Conservation (phyloP, 805 yeast genomes). For the Kurtzmaniella cleridarum region DNA sequence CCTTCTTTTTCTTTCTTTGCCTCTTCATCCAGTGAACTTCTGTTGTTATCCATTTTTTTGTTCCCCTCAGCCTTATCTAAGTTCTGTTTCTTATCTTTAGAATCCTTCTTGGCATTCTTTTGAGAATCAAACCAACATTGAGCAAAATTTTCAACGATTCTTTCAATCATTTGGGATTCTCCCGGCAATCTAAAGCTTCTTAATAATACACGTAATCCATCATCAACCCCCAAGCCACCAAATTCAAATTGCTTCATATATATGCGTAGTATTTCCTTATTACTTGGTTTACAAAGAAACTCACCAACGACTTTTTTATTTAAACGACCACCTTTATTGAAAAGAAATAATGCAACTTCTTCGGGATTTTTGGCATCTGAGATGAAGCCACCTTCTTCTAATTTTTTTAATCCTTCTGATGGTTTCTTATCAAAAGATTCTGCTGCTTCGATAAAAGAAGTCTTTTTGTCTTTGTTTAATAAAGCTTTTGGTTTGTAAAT, state of each 20-base stretch:
- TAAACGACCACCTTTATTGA: conserved; percentile 71
- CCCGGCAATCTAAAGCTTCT: conserved; percentile 91
- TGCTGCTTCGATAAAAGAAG: conserved; percentile 71
- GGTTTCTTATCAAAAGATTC: conserved; percentile 75
- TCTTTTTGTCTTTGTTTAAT: conserved; percentile 51
- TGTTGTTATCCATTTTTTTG: conserved; percentile 16
- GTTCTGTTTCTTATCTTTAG: background rate
- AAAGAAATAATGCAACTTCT: conserved; percentile 73
- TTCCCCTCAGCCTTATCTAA: conserved; percentile 7
- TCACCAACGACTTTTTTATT: conserved; percentile 89
- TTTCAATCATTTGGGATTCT: conserved; percentile 94
- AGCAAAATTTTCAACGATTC: conserved; percentile 83
- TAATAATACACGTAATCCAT: conserved; percentile 77
- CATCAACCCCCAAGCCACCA: conserved; percentile 78
- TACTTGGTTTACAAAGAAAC: conserved; percentile 70
- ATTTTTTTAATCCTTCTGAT: conserved; percentile 60
- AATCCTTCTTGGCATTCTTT: conserved; percentile 10
- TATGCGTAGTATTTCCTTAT: conserved; percentile 49
- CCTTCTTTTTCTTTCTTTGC: conserved; percentile 5
- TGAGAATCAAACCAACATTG: conserved; percentile 70
- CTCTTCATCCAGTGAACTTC: conserved; percentile 9
- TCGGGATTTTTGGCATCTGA: conserved; percentile 38
- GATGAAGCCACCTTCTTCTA: conserved; percentile 65
- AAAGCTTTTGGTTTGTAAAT: conserved; percentile 17
- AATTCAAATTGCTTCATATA: conserved; percentile 76